phyloP scores from a whole-genome alignment of 2,329 filamentous ascomycete species.

The Fonsecaea multimorphosa region DNA sequence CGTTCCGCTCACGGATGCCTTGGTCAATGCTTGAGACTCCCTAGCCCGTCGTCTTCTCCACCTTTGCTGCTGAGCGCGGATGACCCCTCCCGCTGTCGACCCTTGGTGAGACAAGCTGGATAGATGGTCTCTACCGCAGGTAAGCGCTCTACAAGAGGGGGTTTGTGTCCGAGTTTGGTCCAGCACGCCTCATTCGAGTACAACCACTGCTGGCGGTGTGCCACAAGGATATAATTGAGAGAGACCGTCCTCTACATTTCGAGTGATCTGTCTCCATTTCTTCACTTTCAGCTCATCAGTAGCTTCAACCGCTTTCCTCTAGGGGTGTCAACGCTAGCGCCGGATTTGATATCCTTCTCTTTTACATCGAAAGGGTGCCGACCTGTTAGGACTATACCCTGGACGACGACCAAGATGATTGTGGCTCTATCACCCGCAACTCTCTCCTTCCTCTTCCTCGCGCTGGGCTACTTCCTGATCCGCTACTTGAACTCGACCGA shows the following conservation, averaged over 20 bases:
- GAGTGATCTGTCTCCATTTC: background rate
- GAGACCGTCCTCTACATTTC: background rate
- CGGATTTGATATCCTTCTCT: constrained; percentile 1
- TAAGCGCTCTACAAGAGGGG: constrained; percentile 15
- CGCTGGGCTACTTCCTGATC: constrained; percentile 49
- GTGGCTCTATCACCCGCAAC: constrained; percentile 34
- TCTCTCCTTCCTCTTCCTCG: constrained; percentile 44
- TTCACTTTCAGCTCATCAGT: background rate
- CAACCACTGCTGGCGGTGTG: background rate
- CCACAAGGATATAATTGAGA: constrained; percentile 19
- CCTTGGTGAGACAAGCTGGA: background rate
- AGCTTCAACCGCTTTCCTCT: background rate
- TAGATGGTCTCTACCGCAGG: constrained; percentile 8
- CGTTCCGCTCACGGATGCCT: constrained; percentile 1
- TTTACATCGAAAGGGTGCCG: background rate
- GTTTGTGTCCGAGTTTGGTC: constrained; percentile 20
- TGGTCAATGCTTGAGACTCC: no score
- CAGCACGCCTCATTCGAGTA: constrained; percentile 3
- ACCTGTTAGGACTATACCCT: background rate
- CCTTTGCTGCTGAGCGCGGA: background rate
- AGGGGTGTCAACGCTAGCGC: background rate
- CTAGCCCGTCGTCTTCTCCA: constrained; percentile 3
- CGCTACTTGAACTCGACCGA: constrained; percentile 59
- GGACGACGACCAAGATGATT: constrained; percentile 21
- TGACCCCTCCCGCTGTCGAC: constrained; percentile 10